Evolutionary conservation across 2,329 filamentous ascomycete genomes (phyloP), one percentile per base, ranked within the genome.

Genomic region (Ceratocystis harringtonii): DNA sequence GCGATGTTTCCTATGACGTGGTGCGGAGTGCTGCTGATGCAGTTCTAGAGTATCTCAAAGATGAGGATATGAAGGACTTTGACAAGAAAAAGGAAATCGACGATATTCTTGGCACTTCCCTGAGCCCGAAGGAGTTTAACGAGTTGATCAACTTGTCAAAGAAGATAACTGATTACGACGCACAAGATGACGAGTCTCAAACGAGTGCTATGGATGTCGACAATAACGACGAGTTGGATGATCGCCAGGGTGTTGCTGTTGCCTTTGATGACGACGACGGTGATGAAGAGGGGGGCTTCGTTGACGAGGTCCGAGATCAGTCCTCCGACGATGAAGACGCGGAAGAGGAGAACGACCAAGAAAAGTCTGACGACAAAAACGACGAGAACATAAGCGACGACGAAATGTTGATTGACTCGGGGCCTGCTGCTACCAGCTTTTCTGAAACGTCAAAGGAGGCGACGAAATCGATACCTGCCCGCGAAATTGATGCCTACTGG

Each of bases 61-160:
- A 97, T 70, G 92, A 96, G 69, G 88, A 92, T 69, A 79, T 96
- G 78, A 97, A 97, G 75, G 94, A 99, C 73, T 89, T 95, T 68
- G 94, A 99, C 74, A 96, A 95, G 80, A 99, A 99, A 79, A 96
- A 92, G 76, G 91, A 96, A 74, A 85, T 97, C 55, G 94, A 99
- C 71, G 94, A 97, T 69, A 85, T 97, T 67, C 76, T 99, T 52
- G 94, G 92, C n/a, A 82, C 82, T 44, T 85, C 85, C 0, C 83
- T 96, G 78, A 86, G 81, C 61, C 84, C 90, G 1, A 95, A 96
- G 73, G 87, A 96, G 74, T 99, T 97, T 78, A 97, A 97, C 73
- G 92, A 97, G 77, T 78, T 99, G 70, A 86, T 97, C 65, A 99
- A 96, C 73, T 78, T 99, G 55, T 90, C 92, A 69, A 99, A 99